Evolutionary conservation across 306 rosid species (phyloP).

Genomic region (Rosa multiflora): DNA sequence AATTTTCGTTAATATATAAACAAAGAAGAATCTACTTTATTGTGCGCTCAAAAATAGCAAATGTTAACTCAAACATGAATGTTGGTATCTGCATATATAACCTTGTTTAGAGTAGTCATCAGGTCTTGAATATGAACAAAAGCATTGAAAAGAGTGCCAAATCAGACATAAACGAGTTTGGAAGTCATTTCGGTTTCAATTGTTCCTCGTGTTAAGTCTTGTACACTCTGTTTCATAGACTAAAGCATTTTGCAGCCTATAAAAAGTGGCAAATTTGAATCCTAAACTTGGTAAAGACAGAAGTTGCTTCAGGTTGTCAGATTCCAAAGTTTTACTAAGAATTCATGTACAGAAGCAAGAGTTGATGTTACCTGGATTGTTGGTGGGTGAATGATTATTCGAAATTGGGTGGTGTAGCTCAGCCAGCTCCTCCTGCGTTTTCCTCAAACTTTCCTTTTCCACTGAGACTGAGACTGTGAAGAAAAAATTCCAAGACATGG

Average conservation of each 20-base stretch:
- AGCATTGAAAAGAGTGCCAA: neutral
- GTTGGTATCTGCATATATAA: neutral
- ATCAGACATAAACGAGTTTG: neutral
- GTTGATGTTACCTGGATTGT: neutral
- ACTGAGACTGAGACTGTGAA: neutral
- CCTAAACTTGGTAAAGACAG: neutral
- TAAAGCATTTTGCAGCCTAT: neutral
- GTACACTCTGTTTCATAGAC: neutral
- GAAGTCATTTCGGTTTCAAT: neutral
- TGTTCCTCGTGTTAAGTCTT: neutral
- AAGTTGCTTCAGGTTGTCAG: neutral
- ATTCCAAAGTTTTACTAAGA: neutral
- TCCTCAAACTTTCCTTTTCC: neutral
- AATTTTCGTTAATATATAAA: neutral
- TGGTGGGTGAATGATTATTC: neutral
- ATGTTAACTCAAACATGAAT: neutral
- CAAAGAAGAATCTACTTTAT: neutral
- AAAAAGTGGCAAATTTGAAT: neutral
- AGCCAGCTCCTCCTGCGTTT: neutral
- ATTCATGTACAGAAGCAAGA: neutral
- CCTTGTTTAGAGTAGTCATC: neutral
- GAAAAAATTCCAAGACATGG: neutral
- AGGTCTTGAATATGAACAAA: neutral
- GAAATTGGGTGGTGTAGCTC: neutral
- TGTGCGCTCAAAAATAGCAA: slow-evolving; percentile 1